A percentile compares a stretch with the other conserved stretches of the same genome.
Evolutionary conservation across 2,329 filamentous ascomycete genomes (phyloP).

Genomic region (Aspergillus phoenicis): DNA sequence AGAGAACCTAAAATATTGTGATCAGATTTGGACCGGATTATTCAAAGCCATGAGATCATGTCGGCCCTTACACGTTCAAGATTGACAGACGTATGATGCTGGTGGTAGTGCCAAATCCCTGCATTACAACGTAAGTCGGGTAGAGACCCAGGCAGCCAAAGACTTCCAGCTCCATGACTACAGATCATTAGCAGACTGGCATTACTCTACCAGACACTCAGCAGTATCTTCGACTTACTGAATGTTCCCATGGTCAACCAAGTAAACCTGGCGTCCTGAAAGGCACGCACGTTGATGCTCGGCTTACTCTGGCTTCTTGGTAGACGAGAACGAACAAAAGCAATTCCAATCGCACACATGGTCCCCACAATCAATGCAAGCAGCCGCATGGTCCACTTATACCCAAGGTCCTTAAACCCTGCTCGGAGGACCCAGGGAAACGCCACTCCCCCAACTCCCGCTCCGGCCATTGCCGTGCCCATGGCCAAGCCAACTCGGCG

Average conservation of each 20-base stretch:
- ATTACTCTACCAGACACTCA: background rate
- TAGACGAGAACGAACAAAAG: slow-evolving; percentile 41
- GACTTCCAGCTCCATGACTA: slow-evolving; percentile 36
- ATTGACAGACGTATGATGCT: slow-evolving; percentile 42
- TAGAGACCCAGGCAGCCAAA: slow-evolving; percentile 34
- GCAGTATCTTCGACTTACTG: slow-evolving; percentile 30
- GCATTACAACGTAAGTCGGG: slow-evolving; percentile 33
- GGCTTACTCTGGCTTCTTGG: slow-evolving; percentile 35
- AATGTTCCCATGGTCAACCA: slow-evolving; percentile 51
- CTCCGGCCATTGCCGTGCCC: slow-evolving; percentile 45
- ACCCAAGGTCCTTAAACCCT: slow-evolving; percentile 39
- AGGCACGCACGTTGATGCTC: slow-evolving; percentile 48
- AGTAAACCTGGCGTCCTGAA: slow-evolving; percentile 47
- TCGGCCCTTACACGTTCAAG: slow-evolving; percentile 36
- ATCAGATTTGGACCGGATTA: background rate
- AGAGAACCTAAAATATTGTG: slow-evolving; percentile 32
- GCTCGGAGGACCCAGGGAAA: slow-evolving; percentile 43
- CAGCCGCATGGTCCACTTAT: slow-evolving; percentile 44
- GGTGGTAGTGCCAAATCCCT: slow-evolving; percentile 29
- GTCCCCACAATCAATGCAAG: slow-evolving; percentile 40
- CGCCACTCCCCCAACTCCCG: slow-evolving; percentile 41
- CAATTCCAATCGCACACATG: slow-evolving; percentile 36
- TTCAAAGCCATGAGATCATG: too few relatives aligned
- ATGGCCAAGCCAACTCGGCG: slow-evolving; percentile 41
- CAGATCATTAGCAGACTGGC: background rate